Evolutionary conservation across 139 green algal genomes (phyloP).

Genomic region (Yamagishiella unicocca): DNA sequence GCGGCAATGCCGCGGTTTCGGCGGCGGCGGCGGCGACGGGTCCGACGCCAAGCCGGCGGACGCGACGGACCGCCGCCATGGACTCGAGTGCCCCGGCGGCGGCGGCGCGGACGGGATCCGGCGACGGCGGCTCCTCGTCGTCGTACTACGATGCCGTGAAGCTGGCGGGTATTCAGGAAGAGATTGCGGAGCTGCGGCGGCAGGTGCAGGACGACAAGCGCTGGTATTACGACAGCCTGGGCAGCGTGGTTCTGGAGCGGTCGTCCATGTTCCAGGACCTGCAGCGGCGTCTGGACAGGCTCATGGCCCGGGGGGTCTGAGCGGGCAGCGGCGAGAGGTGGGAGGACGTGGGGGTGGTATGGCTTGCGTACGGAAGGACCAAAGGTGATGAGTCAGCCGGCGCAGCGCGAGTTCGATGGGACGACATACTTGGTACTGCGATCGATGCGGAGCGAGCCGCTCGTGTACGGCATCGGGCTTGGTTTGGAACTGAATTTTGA

Average conservation of each 20-base stretch:
- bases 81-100: background rate
- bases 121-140: background rate
- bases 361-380: too few species aligned
- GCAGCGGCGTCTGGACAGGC: slow-evolving; percentile 18
- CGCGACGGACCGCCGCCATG: too few species aligned
- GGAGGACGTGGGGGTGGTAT: background rate
- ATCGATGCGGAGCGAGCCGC: too few species aligned
- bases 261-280: slow-evolving; percentile 5
- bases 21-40: background rate
- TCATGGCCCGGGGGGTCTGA: background rate
- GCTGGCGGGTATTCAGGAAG: background rate
- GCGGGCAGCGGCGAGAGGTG: too few species aligned
- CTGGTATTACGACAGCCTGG: slow-evolving; percentile 29
- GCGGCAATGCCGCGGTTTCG: background rate
- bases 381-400: too few species aligned
- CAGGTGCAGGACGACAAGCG: background rate
- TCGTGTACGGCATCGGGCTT: too few species aligned
- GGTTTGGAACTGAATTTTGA: too few species aligned
- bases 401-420: too few species aligned
- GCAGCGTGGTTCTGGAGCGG: background rate
- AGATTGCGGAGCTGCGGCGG: slow-evolving; percentile 33
- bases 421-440: too few species aligned
- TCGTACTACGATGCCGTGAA: background rate
- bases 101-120: background rate
- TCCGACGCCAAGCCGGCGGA: background rate